Base-by-base conservation (phyloP, 148 eudicot species). In the Nepenthes gracilis region DNA sequence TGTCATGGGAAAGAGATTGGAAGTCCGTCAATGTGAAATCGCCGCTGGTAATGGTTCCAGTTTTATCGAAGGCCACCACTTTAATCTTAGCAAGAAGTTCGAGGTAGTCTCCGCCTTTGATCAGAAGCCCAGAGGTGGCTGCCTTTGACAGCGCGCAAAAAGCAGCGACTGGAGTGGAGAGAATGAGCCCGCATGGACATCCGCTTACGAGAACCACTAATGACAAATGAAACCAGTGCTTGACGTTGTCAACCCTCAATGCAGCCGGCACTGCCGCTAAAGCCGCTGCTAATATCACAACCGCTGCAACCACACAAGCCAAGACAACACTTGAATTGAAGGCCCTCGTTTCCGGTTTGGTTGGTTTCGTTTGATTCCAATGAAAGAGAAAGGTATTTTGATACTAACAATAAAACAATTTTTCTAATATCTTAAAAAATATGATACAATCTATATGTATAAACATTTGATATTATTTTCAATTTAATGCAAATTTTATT, bases 101-200 rank as follows among this genome's bases (percentile, higher is more conserved):
- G 6, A 93, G 79, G 68, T 84, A 77, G 47, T 88, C 94, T 60
- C 88, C 98, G 12, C 98, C 98, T 78, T 88, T 93, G 58, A 93
- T 74, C 45, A 93, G 69, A 50, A 93, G 75, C 33, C 98, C 98
- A 2, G 75, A 63, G 2, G 83, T 82, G 7, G 98, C 98, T 14
- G 98, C 98, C 67, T 74, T 88, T 11, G 98, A 83, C 23, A 93
- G 80, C 7, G 96, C 98, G 70, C 96, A 88, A 52, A 84, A 93
- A 49, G 89, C 86, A 10, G 95, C 95, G 6, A 93, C 95, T 0
- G 98, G 98, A 4, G 98, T 93, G 2, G 96, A 86, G 48, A 93
- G 94, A 56, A 93, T 75, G 45, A 93, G 84, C 43, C 95, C 98
- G 73, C 98, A 93, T 4, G 98, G 98, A 60, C 98, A 93, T 13